Conservation (phyloP, 345 rosid genomes). For the Iberis pinnata region DNA sequence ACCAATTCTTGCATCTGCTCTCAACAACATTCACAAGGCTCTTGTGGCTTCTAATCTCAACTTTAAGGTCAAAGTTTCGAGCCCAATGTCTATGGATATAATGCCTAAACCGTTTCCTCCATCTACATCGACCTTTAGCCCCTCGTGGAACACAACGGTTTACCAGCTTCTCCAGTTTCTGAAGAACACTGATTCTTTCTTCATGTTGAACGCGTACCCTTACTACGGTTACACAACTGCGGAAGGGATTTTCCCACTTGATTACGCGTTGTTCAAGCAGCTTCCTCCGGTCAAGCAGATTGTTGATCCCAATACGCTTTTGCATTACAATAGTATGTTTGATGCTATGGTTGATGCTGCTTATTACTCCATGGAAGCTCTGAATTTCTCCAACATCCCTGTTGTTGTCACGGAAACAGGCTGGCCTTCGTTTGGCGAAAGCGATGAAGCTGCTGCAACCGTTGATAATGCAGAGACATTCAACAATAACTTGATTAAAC, state of each 20-base stretch:
- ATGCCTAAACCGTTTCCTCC: slow-evolving; percentile 93
- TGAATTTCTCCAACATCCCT: slow-evolving; percentile 62
- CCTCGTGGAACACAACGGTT: slow-evolving; percentile 67
- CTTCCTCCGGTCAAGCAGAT: slow-evolving; percentile 83
- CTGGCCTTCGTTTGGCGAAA: slow-evolving; percentile 89
- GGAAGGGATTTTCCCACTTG: slow-evolving; percentile 83
- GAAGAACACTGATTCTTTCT: slow-evolving; percentile 73
- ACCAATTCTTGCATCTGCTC: slow-evolving; percentile 60
- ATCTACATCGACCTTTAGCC: slow-evolving; percentile 71
- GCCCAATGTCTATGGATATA: slow-evolving; percentile 73
- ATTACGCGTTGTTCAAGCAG: slow-evolving; percentile 70
- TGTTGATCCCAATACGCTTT: slow-evolving; percentile 94
- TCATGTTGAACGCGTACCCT: slow-evolving; percentile 93
- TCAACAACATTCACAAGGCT: slow-evolving; percentile 81
- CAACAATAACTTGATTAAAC: slow-evolving; percentile 57
- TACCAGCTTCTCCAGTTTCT: slow-evolving; percentile 86
- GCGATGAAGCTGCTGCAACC: slow-evolving; percentile 71
- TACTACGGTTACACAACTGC: slow-evolving; percentile 82
- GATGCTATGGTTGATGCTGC: slow-evolving; percentile 98
- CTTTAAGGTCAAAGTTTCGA: slow-evolving; percentile 69
- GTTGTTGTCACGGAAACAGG: slow-evolving; percentile 88
- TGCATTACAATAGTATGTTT: slow-evolving; percentile 86
- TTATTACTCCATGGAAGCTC: slow-evolving; percentile 72
- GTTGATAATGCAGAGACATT: slow-evolving; percentile 66
- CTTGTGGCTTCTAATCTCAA: slow-evolving; percentile 80